Evolutionary conservation across 2,329 filamentous ascomycete species (phyloP).

Genomic region (Botrytis porri): DNA sequence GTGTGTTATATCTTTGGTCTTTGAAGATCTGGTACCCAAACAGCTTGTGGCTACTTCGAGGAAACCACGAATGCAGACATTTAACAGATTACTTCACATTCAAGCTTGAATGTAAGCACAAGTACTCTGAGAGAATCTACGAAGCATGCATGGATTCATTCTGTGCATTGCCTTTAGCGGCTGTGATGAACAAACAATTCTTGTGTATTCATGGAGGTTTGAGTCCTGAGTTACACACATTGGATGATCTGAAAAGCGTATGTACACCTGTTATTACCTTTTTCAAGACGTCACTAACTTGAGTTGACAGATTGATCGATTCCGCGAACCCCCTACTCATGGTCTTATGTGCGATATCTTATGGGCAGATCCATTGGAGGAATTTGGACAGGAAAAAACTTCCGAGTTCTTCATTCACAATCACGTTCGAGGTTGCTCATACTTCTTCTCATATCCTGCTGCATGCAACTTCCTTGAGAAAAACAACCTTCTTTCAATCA

Average conservation of each 20-base stretch:
- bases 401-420: constrained; percentile 98
- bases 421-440: constrained; percentile 96
- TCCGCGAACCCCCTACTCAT: constrained; percentile 94
- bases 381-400: constrained; percentile 98
- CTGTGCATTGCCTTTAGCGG: constrained; percentile 87
- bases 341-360: constrained; percentile 99
- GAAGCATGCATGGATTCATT: constrained; percentile 99
- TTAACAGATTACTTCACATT: constrained; percentile 99
- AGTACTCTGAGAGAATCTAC: constrained; percentile 94
- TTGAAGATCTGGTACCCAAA: constrained; percentile 99
- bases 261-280: constrained; percentile 36
- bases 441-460: constrained; percentile 98
- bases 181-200: constrained; percentile 99
- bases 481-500: constrained; percentile 96
- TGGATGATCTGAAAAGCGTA: constrained; percentile 89
- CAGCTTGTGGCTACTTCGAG: constrained; percentile 92
- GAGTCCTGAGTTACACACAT: constrained; percentile 90
- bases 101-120: constrained; percentile 99
- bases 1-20: constrained; percentile 94
- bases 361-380: constrained; percentile 96
- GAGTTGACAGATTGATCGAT: constrained; percentile 77
- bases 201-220: constrained; percentile 96
- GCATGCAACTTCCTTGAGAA: constrained; percentile 98
- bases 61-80: constrained; percentile 98
- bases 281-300: background rate